These are phyloP conservation scores for Chytriomyces sp. DNA, from an alignment of 192 early-diverging fungal genomes.

Conservation along the genomic window DNA sequence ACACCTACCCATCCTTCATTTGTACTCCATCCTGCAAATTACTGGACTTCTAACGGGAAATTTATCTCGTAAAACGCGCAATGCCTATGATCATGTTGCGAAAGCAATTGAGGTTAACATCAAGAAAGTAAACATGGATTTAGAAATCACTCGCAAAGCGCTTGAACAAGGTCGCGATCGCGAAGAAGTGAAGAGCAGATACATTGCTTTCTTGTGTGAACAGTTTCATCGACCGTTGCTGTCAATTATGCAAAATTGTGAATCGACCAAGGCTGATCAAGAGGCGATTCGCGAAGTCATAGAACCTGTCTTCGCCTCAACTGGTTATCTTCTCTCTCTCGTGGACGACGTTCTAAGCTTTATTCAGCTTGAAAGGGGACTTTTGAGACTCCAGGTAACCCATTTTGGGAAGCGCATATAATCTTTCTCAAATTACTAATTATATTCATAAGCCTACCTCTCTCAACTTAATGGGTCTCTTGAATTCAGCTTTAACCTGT, in stretches of 20 bases:
- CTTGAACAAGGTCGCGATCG: background rate
- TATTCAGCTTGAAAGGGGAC: background rate
- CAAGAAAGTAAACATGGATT: background rate
- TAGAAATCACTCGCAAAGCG: background rate
- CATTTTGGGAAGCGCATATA: too few relatives aligned
- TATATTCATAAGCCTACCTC: too few relatives aligned
- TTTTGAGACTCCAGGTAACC: background rate
- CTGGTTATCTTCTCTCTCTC: background rate
- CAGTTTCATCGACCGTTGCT: slow-evolving; percentile 25
- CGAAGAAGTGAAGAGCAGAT: background rate
- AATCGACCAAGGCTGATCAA: background rate
- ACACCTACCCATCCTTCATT: slow-evolving; percentile 9
- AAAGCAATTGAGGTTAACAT: slow-evolving; percentile 1
- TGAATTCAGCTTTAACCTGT: background rate
- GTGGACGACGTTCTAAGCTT: slow-evolving; percentile 22
- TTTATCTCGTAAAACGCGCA: background rate
- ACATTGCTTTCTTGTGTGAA: slow-evolving; percentile 9
- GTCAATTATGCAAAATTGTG: background rate
- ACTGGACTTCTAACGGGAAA: background rate
- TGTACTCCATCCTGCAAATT: slow-evolving; percentile 14
- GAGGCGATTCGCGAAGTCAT: background rate
- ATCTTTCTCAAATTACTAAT: too few relatives aligned
- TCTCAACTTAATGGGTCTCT: background rate
- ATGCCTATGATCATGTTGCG: background rate
- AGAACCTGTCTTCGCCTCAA: background rate